phyloP scores from a whole-genome alignment of 202 grass and related monocot genomes.

The Eragrostis tef region DNA sequence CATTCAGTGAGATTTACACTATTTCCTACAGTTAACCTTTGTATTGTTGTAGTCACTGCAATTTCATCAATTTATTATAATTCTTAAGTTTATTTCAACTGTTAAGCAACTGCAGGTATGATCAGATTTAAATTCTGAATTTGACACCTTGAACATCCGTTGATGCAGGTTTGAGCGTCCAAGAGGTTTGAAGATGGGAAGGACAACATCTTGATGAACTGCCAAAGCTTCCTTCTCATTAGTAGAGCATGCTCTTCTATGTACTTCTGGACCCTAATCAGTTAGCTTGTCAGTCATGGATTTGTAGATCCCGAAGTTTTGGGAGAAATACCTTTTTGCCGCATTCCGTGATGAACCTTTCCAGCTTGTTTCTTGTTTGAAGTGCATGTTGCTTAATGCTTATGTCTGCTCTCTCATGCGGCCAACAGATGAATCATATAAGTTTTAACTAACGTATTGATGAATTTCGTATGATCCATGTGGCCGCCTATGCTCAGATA shows the following conservation, averaged over 20 bases:
- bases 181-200: constrained; percentile 46
- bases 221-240: constrained; percentile 3
- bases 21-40: not conserved
- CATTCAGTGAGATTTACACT: not conserved
- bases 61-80: not conserved
- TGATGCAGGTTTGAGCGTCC: constrained; percentile 48
- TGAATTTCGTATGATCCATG: not conserved
- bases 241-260: constrained; percentile 19
- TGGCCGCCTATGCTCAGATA: too few species aligned
- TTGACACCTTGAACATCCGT: not conserved
- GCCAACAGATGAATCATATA: too few species aligned
- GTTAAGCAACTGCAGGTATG: not conserved
- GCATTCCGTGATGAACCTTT: not conserved
- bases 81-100: not conserved
- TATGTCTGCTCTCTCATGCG: not conserved
- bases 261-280: constrained; percentile 30
- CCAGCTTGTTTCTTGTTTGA: not conserved
- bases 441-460: not conserved
- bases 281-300: constrained; percentile 2
- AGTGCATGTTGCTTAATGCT: not conserved
- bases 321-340: not conserved
- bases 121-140: not conserved
- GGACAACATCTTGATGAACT: not conserved
- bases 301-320: constrained; percentile 14
- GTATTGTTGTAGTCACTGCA: not conserved